phyloP scores from a whole-genome alignment of 257 asterid genomes.

The Salvia miltiorrhiza region DNA sequence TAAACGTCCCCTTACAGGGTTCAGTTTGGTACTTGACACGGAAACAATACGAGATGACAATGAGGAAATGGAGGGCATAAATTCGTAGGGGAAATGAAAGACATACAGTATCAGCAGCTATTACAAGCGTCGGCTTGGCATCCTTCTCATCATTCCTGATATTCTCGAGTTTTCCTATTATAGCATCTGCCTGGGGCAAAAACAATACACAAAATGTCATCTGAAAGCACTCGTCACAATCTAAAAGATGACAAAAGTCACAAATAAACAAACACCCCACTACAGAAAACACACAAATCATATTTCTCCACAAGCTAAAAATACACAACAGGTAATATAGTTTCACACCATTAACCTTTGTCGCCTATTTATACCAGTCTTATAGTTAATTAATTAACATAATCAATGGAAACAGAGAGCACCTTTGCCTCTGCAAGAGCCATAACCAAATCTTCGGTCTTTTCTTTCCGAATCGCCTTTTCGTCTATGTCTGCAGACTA shows the following conservation, averaged over 20 bases:
- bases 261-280: background rate
- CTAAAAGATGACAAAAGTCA: constrained; percentile 5
- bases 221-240: constrained; percentile 1
- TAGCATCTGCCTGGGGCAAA: constrained; percentile 77
- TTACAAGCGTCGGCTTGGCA: constrained; percentile 49
- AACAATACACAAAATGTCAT: constrained; percentile 19
- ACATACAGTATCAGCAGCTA: constrained; percentile 91
- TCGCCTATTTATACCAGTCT: background rate
- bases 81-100: constrained; percentile 15
- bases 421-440: constrained; percentile 95
- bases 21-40: background rate
- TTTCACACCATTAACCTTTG: background rate
- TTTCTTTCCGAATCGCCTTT: constrained; percentile 78
- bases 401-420: background rate
- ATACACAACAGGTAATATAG: background rate
- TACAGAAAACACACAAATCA: background rate
- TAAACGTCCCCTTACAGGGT: too few relatives aligned
- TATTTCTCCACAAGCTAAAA: background rate
- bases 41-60: background rate
- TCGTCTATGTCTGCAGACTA: constrained; percentile 96
- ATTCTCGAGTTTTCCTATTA: constrained; percentile 47
- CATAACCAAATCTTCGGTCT: constrained; percentile 91
- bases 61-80: background rate
- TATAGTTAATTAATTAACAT: background rate
- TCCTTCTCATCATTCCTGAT: constrained; percentile 44